Percentiles rank a stretch among this genome's conserved stretches.
phyloP scores from a whole-genome alignment of 768 basidiomycete genomes.

The Collybia mongolica region DNA sequence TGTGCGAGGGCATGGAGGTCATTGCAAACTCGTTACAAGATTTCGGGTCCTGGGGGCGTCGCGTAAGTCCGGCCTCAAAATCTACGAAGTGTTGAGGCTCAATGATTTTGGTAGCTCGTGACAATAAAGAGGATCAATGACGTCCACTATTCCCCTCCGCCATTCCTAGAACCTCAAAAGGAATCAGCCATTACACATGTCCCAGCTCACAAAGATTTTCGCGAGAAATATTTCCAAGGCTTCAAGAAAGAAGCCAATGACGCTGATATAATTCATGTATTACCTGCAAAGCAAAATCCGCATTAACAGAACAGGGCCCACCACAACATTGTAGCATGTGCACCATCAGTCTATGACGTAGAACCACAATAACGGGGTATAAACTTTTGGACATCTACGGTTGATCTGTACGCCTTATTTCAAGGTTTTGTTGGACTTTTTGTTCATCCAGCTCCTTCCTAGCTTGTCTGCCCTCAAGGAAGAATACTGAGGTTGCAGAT shows the following conservation, averaged over 20 bases:
- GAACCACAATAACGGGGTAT: too few species aligned
- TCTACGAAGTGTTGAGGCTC: neutral
- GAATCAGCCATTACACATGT: conserved; percentile 32
- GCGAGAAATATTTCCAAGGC: conserved; percentile 84
- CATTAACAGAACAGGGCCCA: neutral
- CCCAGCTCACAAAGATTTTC: conserved; percentile 89
- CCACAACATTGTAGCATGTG: too few species aligned
- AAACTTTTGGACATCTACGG: neutral
- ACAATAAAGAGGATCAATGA: conserved; percentile 77
- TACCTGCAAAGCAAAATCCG: neutral
- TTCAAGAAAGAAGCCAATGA: conserved; percentile 49
- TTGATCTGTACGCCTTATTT: too few species aligned
- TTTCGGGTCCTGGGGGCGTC: conserved; percentile 92
- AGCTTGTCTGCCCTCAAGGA: conserved; percentile 58
- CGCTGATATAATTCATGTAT: neutral
- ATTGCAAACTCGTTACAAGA: conserved; percentile 88
- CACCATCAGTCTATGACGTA: too few species aligned
- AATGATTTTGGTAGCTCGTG: conserved; percentile 59
- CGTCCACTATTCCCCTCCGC: conserved; percentile 47
- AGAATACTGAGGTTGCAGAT: conserved; percentile 40
- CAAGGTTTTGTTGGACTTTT: conserved; percentile 25
- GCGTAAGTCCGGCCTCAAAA: conserved; percentile 50
- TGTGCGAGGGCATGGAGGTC: conserved; percentile 86
- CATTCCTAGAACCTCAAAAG: conserved; percentile 39
- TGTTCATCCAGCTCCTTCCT: conserved; percentile 63